Conservation (phyloP, 192 early-diverging fungal genomes). For the Coemansia sp. region DNA sequence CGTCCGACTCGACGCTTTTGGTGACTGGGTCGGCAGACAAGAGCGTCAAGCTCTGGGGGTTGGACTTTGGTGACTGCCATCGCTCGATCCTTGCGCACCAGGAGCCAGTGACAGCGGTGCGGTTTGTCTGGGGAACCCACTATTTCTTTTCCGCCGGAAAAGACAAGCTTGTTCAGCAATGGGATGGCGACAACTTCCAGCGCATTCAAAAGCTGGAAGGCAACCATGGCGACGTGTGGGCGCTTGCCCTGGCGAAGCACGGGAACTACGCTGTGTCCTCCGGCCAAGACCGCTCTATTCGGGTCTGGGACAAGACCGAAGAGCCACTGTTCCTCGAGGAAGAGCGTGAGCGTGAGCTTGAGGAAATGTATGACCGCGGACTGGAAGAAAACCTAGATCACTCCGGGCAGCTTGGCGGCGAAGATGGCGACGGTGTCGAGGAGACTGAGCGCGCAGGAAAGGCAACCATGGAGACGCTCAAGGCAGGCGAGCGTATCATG, state of each 20-base stretch:
- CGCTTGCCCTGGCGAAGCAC: constrained; percentile 83
- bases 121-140: constrained; percentile 93
- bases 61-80: constrained; percentile 99
- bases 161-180: constrained; percentile 88
- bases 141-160: constrained; percentile 93
- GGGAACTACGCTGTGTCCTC: constrained; percentile 86
- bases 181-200: constrained; percentile 97
- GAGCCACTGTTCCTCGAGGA: constrained; percentile 94
- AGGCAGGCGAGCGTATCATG: constrained; percentile 91
- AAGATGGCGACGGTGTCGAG: constrained; percentile 55
- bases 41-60: constrained; percentile 97
- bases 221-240: constrained; percentile 94
- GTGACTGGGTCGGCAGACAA: constrained; percentile 96
- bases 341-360: constrained; percentile 92
- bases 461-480: constrained; percentile 91
- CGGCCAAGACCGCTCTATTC: constrained; percentile 91
- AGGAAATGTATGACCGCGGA: constrained; percentile 83
- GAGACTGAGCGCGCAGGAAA: constrained; percentile 77
- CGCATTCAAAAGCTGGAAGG: constrained; percentile 91
- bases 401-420: constrained; percentile 17
- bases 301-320: constrained; percentile 95
- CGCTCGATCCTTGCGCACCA: constrained; percentile 90
- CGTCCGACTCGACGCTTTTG: constrained; percentile 86
- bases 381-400: constrained; percentile 65
- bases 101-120: constrained; percentile 83